These are phyloP conservation scores for Paramyrothecium roridum DNA, from an alignment of 2,329 filamentous ascomycete genomes.

Conservation along the genomic window DNA sequence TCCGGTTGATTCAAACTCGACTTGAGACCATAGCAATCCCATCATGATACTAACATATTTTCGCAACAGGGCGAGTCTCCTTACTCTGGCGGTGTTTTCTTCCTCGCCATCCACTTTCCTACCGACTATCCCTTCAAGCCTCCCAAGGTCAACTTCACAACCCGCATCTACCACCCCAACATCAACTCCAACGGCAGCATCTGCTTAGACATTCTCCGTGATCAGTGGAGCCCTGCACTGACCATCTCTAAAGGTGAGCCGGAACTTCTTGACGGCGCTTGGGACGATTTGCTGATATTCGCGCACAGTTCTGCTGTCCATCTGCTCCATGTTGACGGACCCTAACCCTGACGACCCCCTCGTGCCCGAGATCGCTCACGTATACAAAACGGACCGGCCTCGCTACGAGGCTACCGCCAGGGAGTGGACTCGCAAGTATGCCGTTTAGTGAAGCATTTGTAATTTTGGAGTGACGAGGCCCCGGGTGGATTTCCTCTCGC, in stretches of 20 bases:
- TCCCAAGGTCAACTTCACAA: conserved; percentile 99
- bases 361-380: conserved; percentile 97
- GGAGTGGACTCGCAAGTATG: conserved; percentile 99
- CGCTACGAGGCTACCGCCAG: conserved; percentile 94
- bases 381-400: conserved; percentile 98
- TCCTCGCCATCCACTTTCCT: conserved; percentile 97
- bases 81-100: conserved; percentile 98
- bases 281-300: conserved; percentile 5
- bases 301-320: conserved; percentile 83
- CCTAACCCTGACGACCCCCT: conserved; percentile 98
- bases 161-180: conserved; percentile 98
- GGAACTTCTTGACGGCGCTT: conserved; percentile 1
- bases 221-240: conserved; percentile 98
- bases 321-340: conserved; percentile 99
- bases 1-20: not conserved
- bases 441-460: conserved; percentile 59
- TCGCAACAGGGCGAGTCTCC: conserved; percentile 79
- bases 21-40: conserved; percentile 1
- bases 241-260: conserved; percentile 93
- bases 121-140: conserved; percentile 99
- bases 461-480: conserved; percentile 17
- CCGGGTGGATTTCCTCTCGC: conserved; percentile 21
- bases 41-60: conserved; percentile 20
- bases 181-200: conserved; percentile 99
- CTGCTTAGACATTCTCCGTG: conserved; percentile 95